Conservation (phyloP, 2,329 filamentous ascomycete genomes). For the Trichoderma gracile region DNA sequence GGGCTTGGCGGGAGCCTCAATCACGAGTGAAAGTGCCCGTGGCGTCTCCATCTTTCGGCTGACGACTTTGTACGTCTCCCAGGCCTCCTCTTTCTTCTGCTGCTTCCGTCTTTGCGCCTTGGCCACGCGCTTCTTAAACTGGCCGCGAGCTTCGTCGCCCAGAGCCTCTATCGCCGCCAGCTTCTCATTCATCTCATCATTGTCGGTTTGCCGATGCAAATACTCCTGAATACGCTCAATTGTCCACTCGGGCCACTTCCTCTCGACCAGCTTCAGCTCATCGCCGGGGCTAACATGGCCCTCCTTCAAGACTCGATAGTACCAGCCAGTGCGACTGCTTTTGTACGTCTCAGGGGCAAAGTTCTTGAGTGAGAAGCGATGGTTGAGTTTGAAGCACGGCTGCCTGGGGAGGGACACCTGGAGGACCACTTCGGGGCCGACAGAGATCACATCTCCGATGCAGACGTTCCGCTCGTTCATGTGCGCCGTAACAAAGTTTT, state of each 20-base stretch:
- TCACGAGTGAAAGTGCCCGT: constrained; percentile 52
- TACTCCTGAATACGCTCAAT: constrained; percentile 64
- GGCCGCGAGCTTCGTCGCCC: constrained; percentile 49
- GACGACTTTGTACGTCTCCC: constrained; percentile 50
- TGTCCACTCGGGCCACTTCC: constrained; percentile 61
- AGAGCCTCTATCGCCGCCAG: constrained; percentile 54
- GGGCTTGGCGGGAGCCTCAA: constrained; percentile 47
- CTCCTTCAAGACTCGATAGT: constrained; percentile 60
- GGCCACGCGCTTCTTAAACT: constrained; percentile 54
- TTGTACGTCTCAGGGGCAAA: constrained; percentile 61
- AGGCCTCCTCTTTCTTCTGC: constrained; percentile 37
- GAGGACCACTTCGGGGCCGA: constrained; percentile 53
- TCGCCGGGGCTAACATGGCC: constrained; percentile 59
- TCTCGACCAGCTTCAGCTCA: constrained; percentile 55
- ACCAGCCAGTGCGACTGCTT: constrained; percentile 63
- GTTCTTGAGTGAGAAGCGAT: constrained; percentile 63
- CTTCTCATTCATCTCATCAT: constrained; percentile 54
- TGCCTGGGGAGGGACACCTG: constrained; percentile 63
- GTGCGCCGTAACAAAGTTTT: constrained; percentile 59
- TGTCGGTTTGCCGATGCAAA: constrained; percentile 55
- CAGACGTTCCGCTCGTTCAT: constrained; percentile 67
- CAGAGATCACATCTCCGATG: constrained; percentile 61
- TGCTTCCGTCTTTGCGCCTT: constrained; percentile 42
- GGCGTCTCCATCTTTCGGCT: constrained; percentile 54
- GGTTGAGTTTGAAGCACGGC: constrained; percentile 69